These are phyloP conservation scores for Puccinia sorghi DNA, from an alignment of 1,284 basidiomycete genomes.

Conservation along the genomic window DNA sequence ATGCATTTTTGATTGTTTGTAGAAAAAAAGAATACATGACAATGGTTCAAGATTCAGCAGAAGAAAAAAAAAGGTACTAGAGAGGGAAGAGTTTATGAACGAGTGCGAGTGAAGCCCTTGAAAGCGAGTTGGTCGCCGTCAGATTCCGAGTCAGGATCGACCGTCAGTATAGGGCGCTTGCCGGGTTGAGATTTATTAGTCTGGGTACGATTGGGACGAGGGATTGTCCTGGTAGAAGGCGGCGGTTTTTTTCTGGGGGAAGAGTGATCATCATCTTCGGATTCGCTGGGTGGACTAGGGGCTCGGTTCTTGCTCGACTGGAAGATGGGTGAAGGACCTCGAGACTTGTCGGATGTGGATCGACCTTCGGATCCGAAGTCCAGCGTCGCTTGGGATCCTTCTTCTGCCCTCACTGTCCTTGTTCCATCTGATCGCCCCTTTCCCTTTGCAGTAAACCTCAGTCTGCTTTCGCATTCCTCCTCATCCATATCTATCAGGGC, in stretches of 20 bases:
- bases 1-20: too few species aligned
- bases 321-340: neutral
- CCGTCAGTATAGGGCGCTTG: neutral
- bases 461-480: neutral
- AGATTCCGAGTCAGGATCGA: slow-evolving; percentile 3
- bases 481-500: neutral
- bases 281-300: neutral
- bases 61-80: too few species aligned
- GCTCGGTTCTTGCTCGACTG: neutral
- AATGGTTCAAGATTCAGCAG: too few species aligned
- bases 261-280: slow-evolving; percentile 4
- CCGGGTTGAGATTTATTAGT: slow-evolving; percentile 1
- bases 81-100: neutral
- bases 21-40: too few species aligned
- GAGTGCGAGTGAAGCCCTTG: slow-evolving; percentile 34
- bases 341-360: neutral
- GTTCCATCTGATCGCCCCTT: neutral
- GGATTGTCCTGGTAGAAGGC: slow-evolving; percentile 1
- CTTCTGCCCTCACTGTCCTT: neutral
- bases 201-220: slow-evolving; percentile 7
- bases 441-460: neutral
- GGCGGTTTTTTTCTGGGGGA: neutral
- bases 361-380: neutral
- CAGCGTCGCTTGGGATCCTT: slow-evolving; percentile 4
- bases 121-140: slow-evolving; percentile 37